A percentile compares a stretch with the other conserved stretches of the same genome.
Conservation (phyloP, 495 filamentous ascomycete species). For the Hypomontagnella monticulosa region DNA sequence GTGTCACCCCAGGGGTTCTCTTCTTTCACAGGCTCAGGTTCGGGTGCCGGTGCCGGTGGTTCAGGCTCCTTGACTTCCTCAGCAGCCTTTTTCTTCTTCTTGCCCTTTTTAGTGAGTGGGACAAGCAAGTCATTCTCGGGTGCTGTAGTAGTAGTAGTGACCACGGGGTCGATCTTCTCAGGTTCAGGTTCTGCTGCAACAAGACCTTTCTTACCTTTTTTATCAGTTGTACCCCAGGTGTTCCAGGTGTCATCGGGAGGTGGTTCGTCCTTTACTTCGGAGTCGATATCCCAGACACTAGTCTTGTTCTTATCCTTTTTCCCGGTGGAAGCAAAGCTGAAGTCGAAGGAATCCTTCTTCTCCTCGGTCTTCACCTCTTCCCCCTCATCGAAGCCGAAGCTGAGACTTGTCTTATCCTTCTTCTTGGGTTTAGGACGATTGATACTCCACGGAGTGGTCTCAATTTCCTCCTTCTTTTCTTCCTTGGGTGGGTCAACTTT, state of each 20-base stretch:
- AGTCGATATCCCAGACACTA: conserved; percentile 37
- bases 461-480: conserved; percentile 27
- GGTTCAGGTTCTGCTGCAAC: conserved; percentile 40
- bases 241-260: conserved; percentile 44
- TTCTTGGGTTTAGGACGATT: conserved; percentile 56
- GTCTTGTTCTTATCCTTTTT: conserved; percentile 54
- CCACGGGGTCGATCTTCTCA: conserved; percentile 49
- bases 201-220: conserved; percentile 44
- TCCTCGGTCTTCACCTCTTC: conserved; percentile 43
- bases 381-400: conserved; percentile 53
- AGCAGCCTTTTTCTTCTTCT: conserved; percentile 38
- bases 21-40: conserved; percentile 34
- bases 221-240: conserved; percentile 42
- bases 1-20: conserved; percentile 33
- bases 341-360: conserved; percentile 47
- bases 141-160: conserved; percentile 15
- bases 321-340: conserved; percentile 43
- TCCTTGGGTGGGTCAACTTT: conserved; percentile 30
- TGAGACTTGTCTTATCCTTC: conserved; percentile 48
- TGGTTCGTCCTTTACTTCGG: conserved; percentile 41
- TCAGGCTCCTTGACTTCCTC: conserved; percentile 39
- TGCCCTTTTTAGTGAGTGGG: conserved; percentile 39
- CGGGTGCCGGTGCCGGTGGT: conserved; percentile 29
- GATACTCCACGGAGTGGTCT: conserved; percentile 54
- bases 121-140: conserved; percentile 54